Evolutionary conservation across 805 yeast genomes (phyloP).

Genomic region (Saccharomycopsis sp.): DNA sequence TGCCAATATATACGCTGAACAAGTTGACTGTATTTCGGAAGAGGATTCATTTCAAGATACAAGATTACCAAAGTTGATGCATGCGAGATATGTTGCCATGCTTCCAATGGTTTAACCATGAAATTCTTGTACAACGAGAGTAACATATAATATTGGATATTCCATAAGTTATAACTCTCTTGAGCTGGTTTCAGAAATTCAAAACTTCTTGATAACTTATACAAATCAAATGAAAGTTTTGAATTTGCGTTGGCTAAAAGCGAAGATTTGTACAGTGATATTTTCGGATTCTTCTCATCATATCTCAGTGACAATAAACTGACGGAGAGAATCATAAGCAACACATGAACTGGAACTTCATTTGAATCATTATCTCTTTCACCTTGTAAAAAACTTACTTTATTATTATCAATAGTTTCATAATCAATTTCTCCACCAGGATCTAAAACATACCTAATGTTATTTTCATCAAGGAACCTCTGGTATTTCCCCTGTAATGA

Average conservation of each 20-base stretch:
- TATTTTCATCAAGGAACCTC: conserved; percentile 5
- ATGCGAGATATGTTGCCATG: conserved; percentile 17
- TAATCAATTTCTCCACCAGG: conserved; percentile 1
- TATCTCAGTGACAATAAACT: conserved; percentile 14
- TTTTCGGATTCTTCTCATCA: conserved; percentile 10
- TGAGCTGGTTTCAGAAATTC: neutral
- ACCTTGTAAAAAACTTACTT: conserved; percentile 10
- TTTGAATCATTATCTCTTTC: neutral
- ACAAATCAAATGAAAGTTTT: conserved; percentile 11
- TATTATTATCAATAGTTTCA: neutral
- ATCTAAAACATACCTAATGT: neutral
- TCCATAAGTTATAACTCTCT: conserved; percentile 18
- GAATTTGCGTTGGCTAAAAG: conserved; percentile 9
- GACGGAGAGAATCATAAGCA: conserved; percentile 8
- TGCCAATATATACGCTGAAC: conserved; percentile 21
- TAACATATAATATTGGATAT: conserved; percentile 17
- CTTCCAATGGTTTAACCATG: conserved; percentile 20
- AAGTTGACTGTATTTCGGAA: conserved; percentile 7
- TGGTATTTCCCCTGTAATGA: conserved; percentile 4
- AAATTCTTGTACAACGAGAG: conserved; percentile 18
- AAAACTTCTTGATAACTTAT: conserved; percentile 6
- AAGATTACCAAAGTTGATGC: conserved; percentile 17
- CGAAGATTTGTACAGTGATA: conserved; percentile 11
- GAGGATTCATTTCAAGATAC: conserved; percentile 12
- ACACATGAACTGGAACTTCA: conserved; percentile 10